phyloP scores from a whole-genome alignment of 1,284 basidiomycete species.

The Chalciporus sp. region DNA sequence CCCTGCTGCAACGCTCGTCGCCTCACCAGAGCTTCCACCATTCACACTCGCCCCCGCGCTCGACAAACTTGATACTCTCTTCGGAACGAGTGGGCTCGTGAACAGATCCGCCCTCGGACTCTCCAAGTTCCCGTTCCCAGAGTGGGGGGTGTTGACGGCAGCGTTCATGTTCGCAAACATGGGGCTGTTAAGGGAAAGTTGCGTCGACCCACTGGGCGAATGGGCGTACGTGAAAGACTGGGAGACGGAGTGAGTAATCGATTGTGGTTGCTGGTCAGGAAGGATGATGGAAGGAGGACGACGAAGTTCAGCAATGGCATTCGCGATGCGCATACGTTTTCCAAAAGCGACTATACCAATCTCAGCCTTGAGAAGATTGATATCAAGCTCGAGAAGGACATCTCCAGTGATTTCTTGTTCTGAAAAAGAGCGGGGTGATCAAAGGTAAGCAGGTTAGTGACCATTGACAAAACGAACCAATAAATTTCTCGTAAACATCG shows the following conservation, averaged over 20 bases:
- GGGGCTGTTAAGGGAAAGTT: slow-evolving; percentile 40
- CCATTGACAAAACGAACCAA: slow-evolving; percentile 50
- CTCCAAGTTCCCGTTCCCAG: slow-evolving; percentile 39
- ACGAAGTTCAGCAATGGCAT: slow-evolving; percentile 91
- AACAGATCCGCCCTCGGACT: slow-evolving; percentile 40
- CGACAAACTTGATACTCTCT: slow-evolving; percentile 35
- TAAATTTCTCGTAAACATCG: slow-evolving; percentile 82
- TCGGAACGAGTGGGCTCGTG: slow-evolving; percentile 18
- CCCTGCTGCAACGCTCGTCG: slow-evolving; percentile 12
- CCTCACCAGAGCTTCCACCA: slow-evolving; percentile 26
- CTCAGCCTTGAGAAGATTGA: slow-evolving; percentile 90
- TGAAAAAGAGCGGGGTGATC: slow-evolving; percentile 31
- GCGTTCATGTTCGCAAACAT: slow-evolving; percentile 29
- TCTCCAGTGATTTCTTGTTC: slow-evolving; percentile 99
- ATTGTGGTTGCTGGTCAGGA: slow-evolving; percentile 41
- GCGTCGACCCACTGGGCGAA: slow-evolving; percentile 41
- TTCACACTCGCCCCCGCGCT: slow-evolving; percentile 30
- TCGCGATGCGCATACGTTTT: slow-evolving; percentile 90
- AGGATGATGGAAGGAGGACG: slow-evolving; percentile 62
- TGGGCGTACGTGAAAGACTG: slow-evolving; percentile 34
- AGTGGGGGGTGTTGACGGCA: slow-evolving; percentile 23
- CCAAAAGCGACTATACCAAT: slow-evolving; percentile 95
- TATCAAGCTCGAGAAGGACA: slow-evolving; percentile 92
- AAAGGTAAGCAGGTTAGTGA: neutral
- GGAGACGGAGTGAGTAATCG: slow-evolving; percentile 47